phyloP scores from a whole-genome alignment of 768 basidiomycete species.

The Suillus sp. region DNA sequence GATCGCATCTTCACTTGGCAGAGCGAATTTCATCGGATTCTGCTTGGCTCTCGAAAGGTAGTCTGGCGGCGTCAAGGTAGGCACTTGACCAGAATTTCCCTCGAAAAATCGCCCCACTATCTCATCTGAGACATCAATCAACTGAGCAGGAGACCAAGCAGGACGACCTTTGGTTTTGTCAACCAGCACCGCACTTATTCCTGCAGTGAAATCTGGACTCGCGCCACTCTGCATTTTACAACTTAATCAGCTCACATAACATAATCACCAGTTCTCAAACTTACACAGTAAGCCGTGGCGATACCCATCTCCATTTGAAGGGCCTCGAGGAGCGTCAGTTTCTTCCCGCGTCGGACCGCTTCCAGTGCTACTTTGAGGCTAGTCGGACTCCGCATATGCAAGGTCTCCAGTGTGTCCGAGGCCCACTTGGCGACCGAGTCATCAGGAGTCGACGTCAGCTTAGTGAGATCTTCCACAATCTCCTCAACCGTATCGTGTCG shows the following conservation, averaged over 20 bases:
- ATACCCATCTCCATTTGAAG: constrained; percentile 87
- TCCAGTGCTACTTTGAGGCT: constrained; percentile 88
- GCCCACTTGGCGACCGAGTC: constrained; percentile 73
- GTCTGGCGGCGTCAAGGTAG: constrained; percentile 46
- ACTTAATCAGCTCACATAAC: constrained; percentile 14
- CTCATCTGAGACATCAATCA: constrained; percentile 60
- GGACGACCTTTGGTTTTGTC: constrained; percentile 55
- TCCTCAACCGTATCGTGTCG: constrained; percentile 65
- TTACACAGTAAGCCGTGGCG: constrained; percentile 86
- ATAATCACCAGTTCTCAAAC: constrained; percentile 35
- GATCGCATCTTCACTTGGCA: constrained; percentile 83
- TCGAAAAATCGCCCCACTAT: constrained; percentile 72
- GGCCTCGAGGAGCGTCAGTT: constrained; percentile 60
- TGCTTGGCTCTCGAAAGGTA: constrained; percentile 29
- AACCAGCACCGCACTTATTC: constrained; percentile 72
- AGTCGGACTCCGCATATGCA: constrained; percentile 83
- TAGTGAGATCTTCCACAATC: constrained; percentile 60
- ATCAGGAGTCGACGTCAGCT: constrained; percentile 42
- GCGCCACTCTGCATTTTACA: constrained; percentile 58
- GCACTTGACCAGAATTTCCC: constrained; percentile 50
- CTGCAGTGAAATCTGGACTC: constrained; percentile 81
- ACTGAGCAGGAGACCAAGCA: constrained; percentile 67
- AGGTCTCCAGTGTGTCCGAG: constrained; percentile 55
- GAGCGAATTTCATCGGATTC: constrained; percentile 44
- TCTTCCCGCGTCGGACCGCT: constrained; percentile 73